Evolutionary conservation across 1,284 basidiomycete species (phyloP), one percentile per base, ranked within the genome.

Genomic region (Megacollybia platyphylla): DNA sequence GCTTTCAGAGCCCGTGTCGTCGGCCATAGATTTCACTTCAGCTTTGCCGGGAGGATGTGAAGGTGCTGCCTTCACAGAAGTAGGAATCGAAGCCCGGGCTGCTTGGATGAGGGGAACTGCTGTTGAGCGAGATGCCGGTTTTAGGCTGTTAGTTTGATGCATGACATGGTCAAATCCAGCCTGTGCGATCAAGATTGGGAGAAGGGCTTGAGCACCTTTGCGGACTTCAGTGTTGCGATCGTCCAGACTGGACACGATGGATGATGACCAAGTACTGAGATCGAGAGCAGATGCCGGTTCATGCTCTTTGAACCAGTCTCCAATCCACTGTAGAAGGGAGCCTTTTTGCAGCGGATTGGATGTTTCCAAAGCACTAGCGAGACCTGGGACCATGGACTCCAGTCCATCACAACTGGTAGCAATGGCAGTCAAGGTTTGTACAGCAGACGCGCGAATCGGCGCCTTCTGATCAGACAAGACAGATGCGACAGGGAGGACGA

Each of bases 391-490:
- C 73, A 99, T 75, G 2, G 80, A 68, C 17, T 94, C 93, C 9
- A 97, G 55, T 5, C 86, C 80, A 41, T 88, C 87, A 52, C 87
- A 87, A 9, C 89, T 87, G 17, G 79, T 79, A 5, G 87, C 84
- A 42, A 98, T 92, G 3, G 87, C 81, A 3, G 78, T 77, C 48
- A 99, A 66, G 0, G 91, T 81, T 40, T 79, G 73, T 3, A 90
- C 56, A 9, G 82, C 96, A 26, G 87, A 77, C 2, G 77, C 67
- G 36, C 96, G 81, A 30, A 92, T 84, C 5, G 81, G 82, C 1
- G 85, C 82, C 61, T 98, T 98, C 58, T 94, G 90, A 57, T 99
- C 96, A 5, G 93, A 78, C 5, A 97, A 73, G 4, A 93, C 89
- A 18, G 83, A 83, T 1, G 83, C 79, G 7, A 97, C 73, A 0